phyloP scores from a whole-genome alignment of 1,139 yeast species.

The Scheffersomyces insectosa region DNA sequence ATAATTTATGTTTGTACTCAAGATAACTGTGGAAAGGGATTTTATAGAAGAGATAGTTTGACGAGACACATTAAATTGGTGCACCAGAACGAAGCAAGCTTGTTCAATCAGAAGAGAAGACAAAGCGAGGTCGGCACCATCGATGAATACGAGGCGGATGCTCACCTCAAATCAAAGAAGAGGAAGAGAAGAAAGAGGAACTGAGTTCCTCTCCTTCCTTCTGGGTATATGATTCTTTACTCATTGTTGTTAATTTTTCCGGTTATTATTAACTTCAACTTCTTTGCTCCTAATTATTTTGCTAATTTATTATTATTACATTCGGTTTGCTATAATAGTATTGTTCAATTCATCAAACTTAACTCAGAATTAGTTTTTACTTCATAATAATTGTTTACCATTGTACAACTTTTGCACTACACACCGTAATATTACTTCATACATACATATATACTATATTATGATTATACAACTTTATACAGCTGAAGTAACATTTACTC shows the following conservation, averaged over 20 bases:
- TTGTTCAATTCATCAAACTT: too few relatives aligned
- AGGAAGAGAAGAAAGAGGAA: constrained; percentile 1
- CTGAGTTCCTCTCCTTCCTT: not conserved
- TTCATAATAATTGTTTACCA: too few relatives aligned
- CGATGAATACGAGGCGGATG: not conserved
- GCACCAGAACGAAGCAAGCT: constrained; percentile 35
- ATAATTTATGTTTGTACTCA: constrained; percentile 19
- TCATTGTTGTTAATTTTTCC: too few relatives aligned
- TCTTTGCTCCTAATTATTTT: constrained; percentile 13
- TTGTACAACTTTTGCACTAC: too few relatives aligned
- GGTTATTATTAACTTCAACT: constrained; percentile 5
- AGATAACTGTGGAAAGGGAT: constrained; percentile 49
- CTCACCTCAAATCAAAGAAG: constrained; percentile 3
- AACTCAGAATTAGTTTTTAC: too few relatives aligned
- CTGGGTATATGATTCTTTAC: too few relatives aligned
- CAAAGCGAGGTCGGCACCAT: not conserved
- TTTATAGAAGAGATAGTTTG: constrained; percentile 59
- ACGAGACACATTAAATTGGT: constrained; percentile 55
- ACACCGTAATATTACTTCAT: too few relatives aligned
- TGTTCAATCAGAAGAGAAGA: constrained; percentile 8
- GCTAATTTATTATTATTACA: constrained; percentile 4
- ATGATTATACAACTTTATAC: too few relatives aligned
- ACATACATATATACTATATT: too few relatives aligned
- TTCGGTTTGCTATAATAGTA: too few relatives aligned
- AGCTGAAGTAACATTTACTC: too few relatives aligned